These are phyloP conservation scores for Globisporangium mamillatum DNA, from an alignment of 352 stramenopile species.

Conservation along the genomic window DNA sequence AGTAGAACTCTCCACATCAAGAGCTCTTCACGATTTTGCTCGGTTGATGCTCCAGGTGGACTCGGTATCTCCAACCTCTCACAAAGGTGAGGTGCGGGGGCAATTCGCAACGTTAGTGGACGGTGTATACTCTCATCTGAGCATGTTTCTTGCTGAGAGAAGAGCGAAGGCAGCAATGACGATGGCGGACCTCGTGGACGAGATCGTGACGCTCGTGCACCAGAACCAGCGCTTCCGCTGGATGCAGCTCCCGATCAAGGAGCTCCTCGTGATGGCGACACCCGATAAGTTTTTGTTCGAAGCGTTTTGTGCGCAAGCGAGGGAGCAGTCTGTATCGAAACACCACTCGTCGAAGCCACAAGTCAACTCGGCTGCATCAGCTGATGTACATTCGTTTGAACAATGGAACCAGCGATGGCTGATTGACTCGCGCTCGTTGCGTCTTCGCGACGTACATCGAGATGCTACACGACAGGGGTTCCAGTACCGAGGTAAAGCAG, in stretches of 20 bases:
- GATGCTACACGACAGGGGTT: not conserved
- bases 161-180: not conserved
- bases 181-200: constrained; percentile 29
- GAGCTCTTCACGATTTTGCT: too few species aligned
- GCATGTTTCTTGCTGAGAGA: not conserved
- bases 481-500: not conserved
- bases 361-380: too few species aligned
- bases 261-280: constrained; percentile 15
- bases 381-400: too few species aligned
- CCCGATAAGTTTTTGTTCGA: constrained; percentile 10
- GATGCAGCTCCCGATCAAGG: constrained; percentile 7
- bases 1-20: too few species aligned
- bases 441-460: not conserved
- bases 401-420: constrained; percentile 16
- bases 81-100: not conserved
- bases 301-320: constrained; percentile 11
- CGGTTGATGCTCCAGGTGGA: too few species aligned
- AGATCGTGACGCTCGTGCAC: constrained; percentile 28
- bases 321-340: constrained; percentile 3
- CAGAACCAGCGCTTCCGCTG: constrained; percentile 7
- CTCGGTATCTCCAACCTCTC: too few species aligned
- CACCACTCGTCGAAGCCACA: too few species aligned
- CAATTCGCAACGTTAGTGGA: not conserved
- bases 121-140: not conserved
- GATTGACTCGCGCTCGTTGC: constrained; percentile 17